Conservation (phyloP, 441 rosid genomes). For the Bocquillonia castaneifolia region DNA sequence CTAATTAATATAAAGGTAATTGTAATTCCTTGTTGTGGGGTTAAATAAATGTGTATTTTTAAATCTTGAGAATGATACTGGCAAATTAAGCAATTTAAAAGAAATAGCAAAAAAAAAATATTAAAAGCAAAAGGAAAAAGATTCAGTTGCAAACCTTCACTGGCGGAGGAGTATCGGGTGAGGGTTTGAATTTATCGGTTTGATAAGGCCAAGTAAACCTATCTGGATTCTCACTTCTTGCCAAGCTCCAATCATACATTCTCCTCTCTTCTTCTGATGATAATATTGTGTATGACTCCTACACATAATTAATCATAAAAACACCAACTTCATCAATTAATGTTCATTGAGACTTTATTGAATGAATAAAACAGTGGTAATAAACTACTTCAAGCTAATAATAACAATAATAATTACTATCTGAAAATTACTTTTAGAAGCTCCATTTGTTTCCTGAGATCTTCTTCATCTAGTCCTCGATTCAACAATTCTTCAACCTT, state of each 20-base stretch:
- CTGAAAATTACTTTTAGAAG: constrained; percentile 42
- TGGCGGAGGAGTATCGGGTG: constrained; percentile 42
- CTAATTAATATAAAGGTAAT: too few relatives aligned
- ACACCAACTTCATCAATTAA: too few relatives aligned
- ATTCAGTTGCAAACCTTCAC: constrained; percentile 31
- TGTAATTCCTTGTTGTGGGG: too few relatives aligned
- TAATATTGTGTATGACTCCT: constrained; percentile 70
- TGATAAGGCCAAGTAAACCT: constrained; percentile 70
- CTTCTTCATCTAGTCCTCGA: constrained; percentile 51
- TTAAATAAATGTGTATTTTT: too few relatives aligned
- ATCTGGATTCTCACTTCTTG: constrained; percentile 52
- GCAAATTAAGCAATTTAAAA: too few relatives aligned
- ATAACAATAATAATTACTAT: not conserved
- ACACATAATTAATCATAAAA: not conserved
- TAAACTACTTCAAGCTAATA: too few relatives aligned
- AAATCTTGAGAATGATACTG: too few relatives aligned
- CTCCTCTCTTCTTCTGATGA: constrained; percentile 67
- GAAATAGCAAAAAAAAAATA: not conserved
- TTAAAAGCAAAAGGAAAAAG: too few relatives aligned
- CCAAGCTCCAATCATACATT: constrained; percentile 87
- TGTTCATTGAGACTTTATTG: not conserved
- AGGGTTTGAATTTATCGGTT: constrained; percentile 40
- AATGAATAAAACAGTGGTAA: not conserved
- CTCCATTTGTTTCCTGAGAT: constrained; percentile 40
- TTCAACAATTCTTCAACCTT: constrained; percentile 45